Evolutionary conservation across 257 asterid species (phyloP), one percentile per base, ranked within the genome.

Genomic region (Rehmannia glutinosa): DNA sequence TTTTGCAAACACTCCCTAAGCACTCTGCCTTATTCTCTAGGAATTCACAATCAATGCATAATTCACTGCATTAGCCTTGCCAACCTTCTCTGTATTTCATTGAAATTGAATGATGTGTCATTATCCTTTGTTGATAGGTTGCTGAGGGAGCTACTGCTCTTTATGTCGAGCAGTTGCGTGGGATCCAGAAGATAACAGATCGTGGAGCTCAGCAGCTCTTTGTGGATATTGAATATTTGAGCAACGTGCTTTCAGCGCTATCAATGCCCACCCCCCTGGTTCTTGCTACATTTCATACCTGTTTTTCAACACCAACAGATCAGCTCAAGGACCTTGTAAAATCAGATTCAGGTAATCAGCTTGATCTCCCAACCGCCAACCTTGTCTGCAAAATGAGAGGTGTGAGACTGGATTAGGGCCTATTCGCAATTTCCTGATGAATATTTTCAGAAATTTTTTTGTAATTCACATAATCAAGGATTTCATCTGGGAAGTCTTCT

Each of bases 101-200:
- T 49, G 27, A 36, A 15, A 25, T 46, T 7, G 39, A 17, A 66
- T 3, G 24, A 45, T 27, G 4, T n/a, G n/a, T n/a, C n/a, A n/a
- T n/a, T n/a, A n/a, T n/a, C n/a, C n/a, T n/a, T n/a, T 51, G 43
- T 21, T 58, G 59, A 32, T 64, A 94, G 97, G 98, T 94, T 58
- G 98, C 95, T 20, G 99, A 94, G 80, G 98, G 99, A 70, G 97
- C 99, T 27, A 79, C 86, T 0, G 87, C 86, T 19, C 98, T 94
- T 35, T 94, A 89, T 68, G 74, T 84, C 45, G 96, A 94, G 72
- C 99, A 94, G 75, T 65, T 94, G 66, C 90, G 94, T 0, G 99
- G 97, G 64, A 89, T 94, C 59, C 99, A 94, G 60, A 83, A 81
- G 68, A 78, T 94, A 73, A 84, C 95, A 6, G 95, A 94, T 60